A percentile compares a stretch with the other conserved stretches of the same genome.
phyloP scores from a whole-genome alignment of 2,329 filamentous ascomycete species.

The Ceratocystiopsis minuta region DNA sequence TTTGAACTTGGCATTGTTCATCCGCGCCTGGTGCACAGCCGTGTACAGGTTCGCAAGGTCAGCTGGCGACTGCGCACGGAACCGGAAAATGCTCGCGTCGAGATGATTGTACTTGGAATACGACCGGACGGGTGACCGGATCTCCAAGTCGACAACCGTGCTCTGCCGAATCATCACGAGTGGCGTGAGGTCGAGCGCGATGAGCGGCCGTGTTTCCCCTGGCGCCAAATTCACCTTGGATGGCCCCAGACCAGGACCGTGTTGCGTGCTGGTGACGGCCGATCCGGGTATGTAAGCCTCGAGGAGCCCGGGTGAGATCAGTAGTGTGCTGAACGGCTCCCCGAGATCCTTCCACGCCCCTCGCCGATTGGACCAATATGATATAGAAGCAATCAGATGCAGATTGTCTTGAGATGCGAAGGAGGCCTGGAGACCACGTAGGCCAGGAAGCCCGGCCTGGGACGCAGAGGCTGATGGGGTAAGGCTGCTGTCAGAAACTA shows the following conservation, averaged over 20 bases:
- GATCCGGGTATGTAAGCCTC: conserved; percentile 20
- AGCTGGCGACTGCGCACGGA: conserved; percentile 57
- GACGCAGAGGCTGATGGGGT: conserved; percentile 70
- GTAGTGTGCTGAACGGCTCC: conserved; percentile 32
- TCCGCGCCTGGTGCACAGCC: conserved; percentile 72
- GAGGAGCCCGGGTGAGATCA: conserved; percentile 39
- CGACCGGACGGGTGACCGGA: conserved; percentile 65
- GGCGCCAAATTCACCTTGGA: conserved; percentile 14
- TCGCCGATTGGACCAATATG: conserved; percentile 42
- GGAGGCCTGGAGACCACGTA: conserved; percentile 35
- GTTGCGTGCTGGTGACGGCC: not conserved
- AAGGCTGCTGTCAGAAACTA: conserved; percentile 39
- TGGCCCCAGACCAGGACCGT: conserved; percentile 9
- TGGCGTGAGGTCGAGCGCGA: conserved; percentile 74
- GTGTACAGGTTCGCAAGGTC: conserved; percentile 73
- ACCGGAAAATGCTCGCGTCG: conserved; percentile 64
- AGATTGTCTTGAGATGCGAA: conserved; percentile 22
- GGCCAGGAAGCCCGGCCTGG: conserved; percentile 44
- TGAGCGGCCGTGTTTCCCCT: conserved; percentile 26
- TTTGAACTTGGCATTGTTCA: conserved; percentile 83
- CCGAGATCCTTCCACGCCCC: conserved; percentile 42
- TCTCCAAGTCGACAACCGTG: conserved; percentile 83
- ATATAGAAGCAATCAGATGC: conserved; percentile 36
- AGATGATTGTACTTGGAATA: conserved; percentile 50
- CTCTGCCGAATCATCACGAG: conserved; percentile 79